Percentiles rank a stretch among this genome's conserved stretches.
Evolutionary conservation across 108 stramenopile genomes (phyloP).

Genomic region (Epithemia pelagica): DNA sequence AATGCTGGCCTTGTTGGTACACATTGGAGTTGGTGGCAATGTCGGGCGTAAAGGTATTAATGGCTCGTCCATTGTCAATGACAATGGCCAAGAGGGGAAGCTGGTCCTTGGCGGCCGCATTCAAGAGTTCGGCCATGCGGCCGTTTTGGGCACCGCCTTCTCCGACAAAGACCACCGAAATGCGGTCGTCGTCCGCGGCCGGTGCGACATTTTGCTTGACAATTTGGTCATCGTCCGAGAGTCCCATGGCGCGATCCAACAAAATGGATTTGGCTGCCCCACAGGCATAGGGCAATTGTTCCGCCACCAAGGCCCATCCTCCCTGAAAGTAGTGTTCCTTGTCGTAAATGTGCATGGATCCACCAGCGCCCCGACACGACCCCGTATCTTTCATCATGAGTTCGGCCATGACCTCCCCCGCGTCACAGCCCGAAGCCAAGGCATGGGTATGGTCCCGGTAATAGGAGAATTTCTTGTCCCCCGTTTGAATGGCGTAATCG

Average conservation of each 20-base stretch:
- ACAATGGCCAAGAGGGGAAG: slow-evolving; percentile 89
- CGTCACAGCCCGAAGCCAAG: slow-evolving; percentile 86
- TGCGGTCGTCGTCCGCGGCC: slow-evolving; percentile 82
- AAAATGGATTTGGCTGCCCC: slow-evolving; percentile 95
- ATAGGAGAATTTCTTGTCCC: slow-evolving; percentile 94
- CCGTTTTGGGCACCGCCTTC: slow-evolving; percentile 97
- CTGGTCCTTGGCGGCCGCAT: slow-evolving; percentile 95
- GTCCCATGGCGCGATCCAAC: slow-evolving; percentile 83
- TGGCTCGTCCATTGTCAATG: slow-evolving; percentile 98
- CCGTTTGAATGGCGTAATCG: slow-evolving; percentile 86
- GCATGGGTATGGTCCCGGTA: slow-evolving; percentile 99
- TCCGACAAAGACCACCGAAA: slow-evolving; percentile 92
- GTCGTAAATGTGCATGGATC: slow-evolving; percentile 99
- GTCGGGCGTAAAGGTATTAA: slow-evolving; percentile 97
- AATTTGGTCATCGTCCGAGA: slow-evolving; percentile 72
- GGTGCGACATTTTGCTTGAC: slow-evolving; percentile 80
- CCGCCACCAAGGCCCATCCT: slow-evolving; percentile 96
- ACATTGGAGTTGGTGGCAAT: slow-evolving; percentile 90
- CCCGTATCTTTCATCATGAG: slow-evolving; percentile 97
- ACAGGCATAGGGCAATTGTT: slow-evolving; percentile 94
- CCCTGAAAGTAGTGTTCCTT: slow-evolving; percentile 91
- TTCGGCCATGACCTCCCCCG: slow-evolving; percentile 93
- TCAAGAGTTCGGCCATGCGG: slow-evolving; percentile 92
- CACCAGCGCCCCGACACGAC: slow-evolving; percentile 95
- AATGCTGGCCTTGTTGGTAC: slow-evolving; percentile 91